Percentiles rank a stretch among this genome's conserved stretches.
phyloP scores from a whole-genome alignment of 2,329 filamentous ascomycete genomes.

The Phialophora expanda region DNA sequence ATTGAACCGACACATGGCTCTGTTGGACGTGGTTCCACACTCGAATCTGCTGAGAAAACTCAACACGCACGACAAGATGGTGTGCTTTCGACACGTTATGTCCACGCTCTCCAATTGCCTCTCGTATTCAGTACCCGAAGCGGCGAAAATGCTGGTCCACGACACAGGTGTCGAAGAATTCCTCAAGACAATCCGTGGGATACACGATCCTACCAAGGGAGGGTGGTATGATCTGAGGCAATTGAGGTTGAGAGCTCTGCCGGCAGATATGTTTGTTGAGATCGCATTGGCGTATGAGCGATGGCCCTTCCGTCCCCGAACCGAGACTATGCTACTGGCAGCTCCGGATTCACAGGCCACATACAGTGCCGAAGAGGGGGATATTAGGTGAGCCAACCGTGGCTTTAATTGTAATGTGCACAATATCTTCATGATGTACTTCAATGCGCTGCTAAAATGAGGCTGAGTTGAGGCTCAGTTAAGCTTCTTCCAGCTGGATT shows the following conservation, averaged over 20 bases:
- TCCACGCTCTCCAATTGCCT: conserved; percentile 12
- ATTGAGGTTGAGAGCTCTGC: conserved; percentile 34
- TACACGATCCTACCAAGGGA: conserved; percentile 36
- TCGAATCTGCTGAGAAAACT: conserved; percentile 64
- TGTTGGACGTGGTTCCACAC: conserved; percentile 60
- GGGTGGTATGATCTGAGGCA: conserved; percentile 35
- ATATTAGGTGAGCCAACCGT: conserved; percentile 1
- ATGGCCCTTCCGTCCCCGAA: conserved; percentile 37
- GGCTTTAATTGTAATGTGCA: background rate
- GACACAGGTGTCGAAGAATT: conserved; percentile 33
- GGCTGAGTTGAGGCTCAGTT: background rate
- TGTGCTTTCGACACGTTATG: conserved; percentile 36
- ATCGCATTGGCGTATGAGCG: conserved; percentile 38
- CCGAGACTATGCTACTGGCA: conserved; percentile 28
- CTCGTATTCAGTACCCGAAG: conserved; percentile 24
- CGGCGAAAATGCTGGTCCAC: conserved; percentile 28
- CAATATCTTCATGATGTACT: background rate
- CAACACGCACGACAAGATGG: conserved; percentile 35
- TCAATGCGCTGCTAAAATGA: background rate
- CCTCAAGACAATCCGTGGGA: conserved; percentile 31
- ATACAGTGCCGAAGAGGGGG: conserved; percentile 16
- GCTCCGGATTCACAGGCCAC: conserved; percentile 18
- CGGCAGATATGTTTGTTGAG: conserved; percentile 33
- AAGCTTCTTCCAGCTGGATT: background rate
- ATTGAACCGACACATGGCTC: conserved; percentile 25